phyloP scores from a whole-genome alignment of 768 basidiomycete species.

The Naematelia aurantialba region DNA sequence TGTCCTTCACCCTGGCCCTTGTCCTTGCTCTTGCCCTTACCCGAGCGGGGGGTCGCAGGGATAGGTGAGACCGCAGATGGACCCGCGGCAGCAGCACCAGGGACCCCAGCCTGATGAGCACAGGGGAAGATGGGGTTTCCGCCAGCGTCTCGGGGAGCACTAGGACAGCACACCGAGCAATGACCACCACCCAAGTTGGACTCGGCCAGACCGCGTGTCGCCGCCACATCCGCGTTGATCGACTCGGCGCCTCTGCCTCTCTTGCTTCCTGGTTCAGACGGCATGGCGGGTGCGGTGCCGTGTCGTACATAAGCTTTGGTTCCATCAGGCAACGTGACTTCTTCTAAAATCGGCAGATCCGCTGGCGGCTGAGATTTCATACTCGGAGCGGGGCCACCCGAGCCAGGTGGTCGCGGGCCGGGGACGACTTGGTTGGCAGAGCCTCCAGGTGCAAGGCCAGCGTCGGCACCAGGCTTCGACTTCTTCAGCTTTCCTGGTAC shows the following conservation, averaged over 20 bases:
- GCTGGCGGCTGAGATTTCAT: background rate
- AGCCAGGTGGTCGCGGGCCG: background rate
- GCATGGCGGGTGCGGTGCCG: conserved; percentile 4
- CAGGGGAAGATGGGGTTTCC: conserved; percentile 31
- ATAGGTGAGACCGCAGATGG: conserved; percentile 2
- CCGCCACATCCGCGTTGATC: background rate
- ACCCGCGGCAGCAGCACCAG: conserved; percentile 1
- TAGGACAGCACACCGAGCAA: conserved; percentile 38
- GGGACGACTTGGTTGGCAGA: background rate
- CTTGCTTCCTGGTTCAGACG: conserved; percentile 10
- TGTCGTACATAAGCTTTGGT: conserved; percentile 27
- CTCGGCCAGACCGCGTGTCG: background rate
- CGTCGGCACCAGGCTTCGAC: background rate
- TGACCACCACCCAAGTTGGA: conserved; percentile 30
- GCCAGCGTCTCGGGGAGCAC: conserved; percentile 18
- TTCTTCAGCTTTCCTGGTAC: background rate
- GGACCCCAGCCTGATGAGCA: conserved; percentile 32
- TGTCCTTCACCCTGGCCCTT: too few relatives aligned
- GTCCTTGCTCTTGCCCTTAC: background rate
- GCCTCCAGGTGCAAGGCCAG: background rate
- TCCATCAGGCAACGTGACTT: conserved; percentile 38
- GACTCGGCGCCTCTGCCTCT: background rate
- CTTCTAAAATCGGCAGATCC: conserved; percentile 16
- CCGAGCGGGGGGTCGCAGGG: background rate
- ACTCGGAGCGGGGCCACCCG: background rate